Conservation (phyloP, 2,329 filamentous ascomycete genomes). For the Colletotrichum orchidophilum region DNA sequence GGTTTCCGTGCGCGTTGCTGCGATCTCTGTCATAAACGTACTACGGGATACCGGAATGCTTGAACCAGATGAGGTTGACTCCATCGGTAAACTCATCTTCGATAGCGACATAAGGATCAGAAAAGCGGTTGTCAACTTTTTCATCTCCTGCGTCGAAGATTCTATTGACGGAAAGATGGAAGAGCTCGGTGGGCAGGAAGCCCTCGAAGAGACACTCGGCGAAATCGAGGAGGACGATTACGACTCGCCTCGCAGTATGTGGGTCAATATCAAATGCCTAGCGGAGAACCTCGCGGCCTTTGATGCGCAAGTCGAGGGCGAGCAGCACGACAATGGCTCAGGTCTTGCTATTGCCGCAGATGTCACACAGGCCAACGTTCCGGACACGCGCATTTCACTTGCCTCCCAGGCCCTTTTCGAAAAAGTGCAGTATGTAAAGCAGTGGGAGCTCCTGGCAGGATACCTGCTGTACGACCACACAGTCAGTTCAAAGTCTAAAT, state of each 20-base stretch:
- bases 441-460: constrained; percentile 89
- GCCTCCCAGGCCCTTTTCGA: constrained; percentile 89
- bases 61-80: constrained; percentile 90
- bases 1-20: constrained; percentile 78
- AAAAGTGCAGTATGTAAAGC: constrained; percentile 79
- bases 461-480: constrained; percentile 96
- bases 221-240: constrained; percentile 79
- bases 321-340: constrained; percentile 56
- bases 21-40: constrained; percentile 83
- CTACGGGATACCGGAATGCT: constrained; percentile 86
- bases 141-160: constrained; percentile 86
- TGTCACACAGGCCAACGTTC: constrained; percentile 69
- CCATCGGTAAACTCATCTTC: constrained; percentile 87
- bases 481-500: constrained; percentile 63
- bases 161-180: constrained; percentile 82
- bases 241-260: constrained; percentile 79
- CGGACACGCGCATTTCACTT: constrained; percentile 85
- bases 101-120: constrained; percentile 86
- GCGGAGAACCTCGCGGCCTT: constrained; percentile 86
- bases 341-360: constrained; percentile 60
- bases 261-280: constrained; percentile 92
- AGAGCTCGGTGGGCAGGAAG: constrained; percentile 83
- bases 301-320: constrained; percentile 73
- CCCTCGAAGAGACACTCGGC: constrained; percentile 77
- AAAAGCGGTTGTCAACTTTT: constrained; percentile 90